Conservation (phyloP, 768 basidiomycete genomes). For the Multifurca ochricompacta region DNA sequence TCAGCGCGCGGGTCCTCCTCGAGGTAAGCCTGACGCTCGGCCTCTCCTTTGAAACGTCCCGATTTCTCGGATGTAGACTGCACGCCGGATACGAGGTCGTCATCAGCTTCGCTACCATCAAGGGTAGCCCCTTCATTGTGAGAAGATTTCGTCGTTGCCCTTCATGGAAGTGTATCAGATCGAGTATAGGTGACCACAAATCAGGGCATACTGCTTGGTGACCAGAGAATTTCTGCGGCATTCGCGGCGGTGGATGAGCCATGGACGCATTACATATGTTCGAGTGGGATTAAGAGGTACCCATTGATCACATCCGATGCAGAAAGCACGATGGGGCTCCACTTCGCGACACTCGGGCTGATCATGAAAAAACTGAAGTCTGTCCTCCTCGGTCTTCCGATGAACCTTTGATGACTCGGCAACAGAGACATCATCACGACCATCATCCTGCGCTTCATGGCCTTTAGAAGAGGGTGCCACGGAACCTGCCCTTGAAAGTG, state of each 20-base stretch:
- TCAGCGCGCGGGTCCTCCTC: slow-evolving; percentile 46
- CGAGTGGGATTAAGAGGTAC: slow-evolving; percentile 49
- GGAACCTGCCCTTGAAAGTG: slow-evolving; percentile 4
- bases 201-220: slow-evolving; percentile 25
- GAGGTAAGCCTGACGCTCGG: slow-evolving; percentile 44
- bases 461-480: slow-evolving; percentile 2
- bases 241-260: slow-evolving; percentile 50
- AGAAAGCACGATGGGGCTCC: slow-evolving; percentile 51
- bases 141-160: slow-evolving; percentile 4
- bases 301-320: slow-evolving; percentile 48
- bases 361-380: slow-evolving; percentile 55
- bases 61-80: slow-evolving; percentile 22
- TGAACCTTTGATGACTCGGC: slow-evolving; percentile 43
- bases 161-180: neutral
- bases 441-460: slow-evolving; percentile 22
- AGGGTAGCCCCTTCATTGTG: slow-evolving; percentile 14
- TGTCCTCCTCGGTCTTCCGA: slow-evolving; percentile 54
- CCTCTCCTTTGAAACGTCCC: slow-evolving; percentile 28
- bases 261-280: slow-evolving; percentile 50
- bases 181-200: neutral
- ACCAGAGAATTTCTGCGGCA: slow-evolving; percentile 36
- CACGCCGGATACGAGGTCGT: slow-evolving; percentile 25
- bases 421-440: slow-evolving; percentile 42
- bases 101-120: slow-evolving; percentile 21
- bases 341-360: slow-evolving; percentile 50